Base-by-base conservation (phyloP, 768 basidiomycete genomes). In the Hericium erinaceus region DNA sequence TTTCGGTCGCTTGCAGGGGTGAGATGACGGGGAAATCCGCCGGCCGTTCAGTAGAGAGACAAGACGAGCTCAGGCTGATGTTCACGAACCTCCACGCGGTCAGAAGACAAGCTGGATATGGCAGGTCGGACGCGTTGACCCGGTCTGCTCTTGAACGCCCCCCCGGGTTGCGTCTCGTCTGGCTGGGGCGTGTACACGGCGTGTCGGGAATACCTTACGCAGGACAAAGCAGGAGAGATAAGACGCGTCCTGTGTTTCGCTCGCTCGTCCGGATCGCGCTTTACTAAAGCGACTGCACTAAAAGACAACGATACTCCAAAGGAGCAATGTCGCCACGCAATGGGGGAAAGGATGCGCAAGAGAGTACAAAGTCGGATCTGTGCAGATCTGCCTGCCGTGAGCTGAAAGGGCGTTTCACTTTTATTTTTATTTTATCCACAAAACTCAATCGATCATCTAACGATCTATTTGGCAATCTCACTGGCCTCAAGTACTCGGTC, bases 131-230 rank as follows among this genome's bases (percentile, higher is more conserved):
- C 69, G 76, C 80, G 70, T 74, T 67, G 73, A 62, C 68, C 69
- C 77, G 82, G 81, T 69, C 72, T 72, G 64, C 70, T 69, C 67
- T 73, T 3, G 72, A 70, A 68, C 73, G 69, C 72, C 68, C 79
- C 71, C 73, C 75, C 73, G 77, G 75, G 76, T 78, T 82, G 81
- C 78, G 83, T 79, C 76, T 79, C 75, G 80, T 79, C 77, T 78
- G 72, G 65, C 61, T 62, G 68, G 74, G 75, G 79, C 84, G 82
- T 82, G 85, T 74, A 75, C 73, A 73, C 79, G 75, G 80, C 84
- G 76, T 82, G 81, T 80, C 75, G 69, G 71, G 68, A 68, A 72
- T 78, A 72, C 75, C 79, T 74, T 74, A 77, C 75, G 73, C 74
- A 80, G 79, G 68, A 77, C 74, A 79, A 78, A 76, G 75, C 77